phyloP scores from a whole-genome alignment of 2,329 filamentous ascomycete species.

The Fonsecaea erecta region DNA sequence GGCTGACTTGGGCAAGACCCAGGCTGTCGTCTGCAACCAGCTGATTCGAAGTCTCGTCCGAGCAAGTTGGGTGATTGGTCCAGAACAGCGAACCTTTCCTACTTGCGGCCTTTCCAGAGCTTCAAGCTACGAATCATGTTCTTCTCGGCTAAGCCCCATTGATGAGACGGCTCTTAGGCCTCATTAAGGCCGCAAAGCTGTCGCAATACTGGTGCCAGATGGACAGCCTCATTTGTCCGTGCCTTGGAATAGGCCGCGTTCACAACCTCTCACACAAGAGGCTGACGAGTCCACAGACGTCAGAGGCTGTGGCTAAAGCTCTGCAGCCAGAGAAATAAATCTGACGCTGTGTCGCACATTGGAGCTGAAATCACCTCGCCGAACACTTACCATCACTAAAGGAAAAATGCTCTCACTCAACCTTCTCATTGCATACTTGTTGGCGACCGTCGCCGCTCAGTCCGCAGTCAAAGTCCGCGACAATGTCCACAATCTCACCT shows the following conservation, averaged over 20 bases:
- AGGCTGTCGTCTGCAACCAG: not conserved
- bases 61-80: not conserved
- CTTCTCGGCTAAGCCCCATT: constrained; percentile 2
- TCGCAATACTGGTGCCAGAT: not conserved
- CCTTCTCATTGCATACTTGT: not conserved
- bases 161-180: not conserved
- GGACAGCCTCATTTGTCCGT: constrained; percentile 6
- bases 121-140: not conserved
- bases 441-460: constrained; percentile 12
- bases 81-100: not conserved
- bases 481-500: constrained; percentile 28
- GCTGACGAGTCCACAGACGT: constrained; percentile 19
- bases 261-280: not conserved
- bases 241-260: not conserved
- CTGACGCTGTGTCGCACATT: not conserved
- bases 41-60: not conserved
- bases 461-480: constrained; percentile 20
- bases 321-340: not conserved
- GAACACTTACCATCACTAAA: not conserved
- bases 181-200: not conserved
- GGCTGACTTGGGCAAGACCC: not conserved
- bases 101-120: not conserved
- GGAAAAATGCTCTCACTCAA: not conserved
- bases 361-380: not conserved
- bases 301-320: not conserved